These are phyloP conservation scores for Sporisorium sorghi DNA, from an alignment of 1,284 basidiomycete species.

Conservation along the genomic window DNA sequence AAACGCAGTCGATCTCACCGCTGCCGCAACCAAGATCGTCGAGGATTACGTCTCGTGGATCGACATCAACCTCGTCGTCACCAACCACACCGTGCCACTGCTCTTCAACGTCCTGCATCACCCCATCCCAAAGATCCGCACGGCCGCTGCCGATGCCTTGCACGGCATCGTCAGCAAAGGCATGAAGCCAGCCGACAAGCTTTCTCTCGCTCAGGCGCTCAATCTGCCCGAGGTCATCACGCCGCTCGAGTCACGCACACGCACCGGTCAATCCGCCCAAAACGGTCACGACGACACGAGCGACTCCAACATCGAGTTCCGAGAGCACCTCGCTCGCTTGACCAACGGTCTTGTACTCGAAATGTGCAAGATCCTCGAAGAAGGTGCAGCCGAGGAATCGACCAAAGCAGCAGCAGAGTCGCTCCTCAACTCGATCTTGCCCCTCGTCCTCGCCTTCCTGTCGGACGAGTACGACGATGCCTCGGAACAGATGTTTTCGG, in stretches of 20 bases:
- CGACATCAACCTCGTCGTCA: slow-evolving; percentile 95
- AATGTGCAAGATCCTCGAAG: slow-evolving; percentile 81
- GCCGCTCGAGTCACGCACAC: slow-evolving; percentile 58
- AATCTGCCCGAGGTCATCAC: slow-evolving; percentile 71
- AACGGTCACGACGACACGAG: slow-evolving; percentile 73
- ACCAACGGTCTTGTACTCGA: slow-evolving; percentile 87
- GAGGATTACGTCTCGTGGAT: slow-evolving; percentile 98
- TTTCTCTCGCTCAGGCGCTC: slow-evolving; percentile 89
- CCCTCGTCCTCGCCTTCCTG: slow-evolving; percentile 87
- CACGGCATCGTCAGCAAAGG: slow-evolving; percentile 89
- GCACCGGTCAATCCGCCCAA: slow-evolving; percentile 31
- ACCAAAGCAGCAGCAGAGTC: slow-evolving; percentile 78
- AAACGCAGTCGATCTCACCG: slow-evolving; percentile 74
- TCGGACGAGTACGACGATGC: slow-evolving; percentile 78
- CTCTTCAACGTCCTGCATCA: slow-evolving; percentile 85
- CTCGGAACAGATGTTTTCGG: slow-evolving; percentile 61
- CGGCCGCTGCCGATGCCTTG: slow-evolving; percentile 84
- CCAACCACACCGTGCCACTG: slow-evolving; percentile 85
- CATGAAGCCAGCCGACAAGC: slow-evolving; percentile 89
- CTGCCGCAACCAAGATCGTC: slow-evolving; percentile 86
- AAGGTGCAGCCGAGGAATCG: slow-evolving; percentile 75
- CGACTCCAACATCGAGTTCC: slow-evolving; percentile 80
- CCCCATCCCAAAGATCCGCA: slow-evolving; percentile 77
- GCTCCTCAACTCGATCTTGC: slow-evolving; percentile 79
- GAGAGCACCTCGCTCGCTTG: slow-evolving; percentile 87